Evolutionary conservation across 73 alveolate genomes (phyloP).

Genomic region (Paramecium sexaurelia): DNA sequence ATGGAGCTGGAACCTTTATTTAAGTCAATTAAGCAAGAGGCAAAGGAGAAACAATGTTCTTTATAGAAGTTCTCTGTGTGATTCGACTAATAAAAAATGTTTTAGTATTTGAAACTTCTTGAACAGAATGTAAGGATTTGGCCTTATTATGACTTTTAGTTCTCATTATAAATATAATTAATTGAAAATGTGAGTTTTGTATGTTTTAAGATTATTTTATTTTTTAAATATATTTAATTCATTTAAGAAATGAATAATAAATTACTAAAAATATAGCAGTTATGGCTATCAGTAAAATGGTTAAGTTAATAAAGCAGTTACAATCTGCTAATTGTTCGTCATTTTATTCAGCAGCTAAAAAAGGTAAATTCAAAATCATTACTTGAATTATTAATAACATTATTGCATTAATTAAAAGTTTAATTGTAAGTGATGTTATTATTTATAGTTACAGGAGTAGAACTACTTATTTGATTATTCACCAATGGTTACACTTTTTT

Average conservation of each 20-base stretch:
- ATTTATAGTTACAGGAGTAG: background rate
- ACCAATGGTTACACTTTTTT: background rate
- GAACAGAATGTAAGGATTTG: background rate
- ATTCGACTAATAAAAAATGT: background rate
- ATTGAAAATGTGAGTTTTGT: background rate
- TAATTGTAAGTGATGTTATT: background rate
- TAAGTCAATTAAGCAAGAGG: background rate
- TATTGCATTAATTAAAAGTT: conserved; percentile 7
- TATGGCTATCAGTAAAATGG: background rate
- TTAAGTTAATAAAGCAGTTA: background rate
- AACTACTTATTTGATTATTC: background rate
- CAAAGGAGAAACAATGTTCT: background rate
- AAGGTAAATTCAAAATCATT: background rate
- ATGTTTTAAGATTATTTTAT: background rate
- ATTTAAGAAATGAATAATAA: conserved; percentile 25
- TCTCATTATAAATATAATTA: background rate
- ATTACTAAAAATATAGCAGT: background rate
- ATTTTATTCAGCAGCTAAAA: background rate
- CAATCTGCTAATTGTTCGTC: conserved; percentile 4
- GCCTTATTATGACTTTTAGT: background rate
- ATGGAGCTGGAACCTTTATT: background rate
- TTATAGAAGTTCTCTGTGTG: background rate
- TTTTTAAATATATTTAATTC: conserved; percentile 4
- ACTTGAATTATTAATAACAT: background rate
- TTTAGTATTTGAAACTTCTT: background rate